Conservation (phyloP, 2,329 filamentous ascomycete genomes). For the Blumeria graminis region DNA sequence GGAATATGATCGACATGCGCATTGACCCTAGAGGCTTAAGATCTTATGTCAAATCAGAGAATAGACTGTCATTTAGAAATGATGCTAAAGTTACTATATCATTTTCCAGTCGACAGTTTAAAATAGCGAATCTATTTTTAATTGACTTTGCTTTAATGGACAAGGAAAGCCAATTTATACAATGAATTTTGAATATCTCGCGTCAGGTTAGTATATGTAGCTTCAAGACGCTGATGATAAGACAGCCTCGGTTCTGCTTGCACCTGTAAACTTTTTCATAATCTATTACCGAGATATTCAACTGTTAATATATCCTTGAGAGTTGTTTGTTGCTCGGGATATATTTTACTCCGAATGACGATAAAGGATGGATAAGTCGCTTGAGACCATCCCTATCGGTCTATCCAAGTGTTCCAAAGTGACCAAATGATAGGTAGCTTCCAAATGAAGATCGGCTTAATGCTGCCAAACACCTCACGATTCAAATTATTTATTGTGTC, state of each 20-base stretch:
- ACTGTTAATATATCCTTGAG: no score
- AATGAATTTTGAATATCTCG: background rate
- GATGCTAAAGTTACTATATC: background rate
- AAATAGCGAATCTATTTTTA: background rate
- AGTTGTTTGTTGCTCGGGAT: no score
- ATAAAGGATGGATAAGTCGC: no score
- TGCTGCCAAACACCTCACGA: no score
- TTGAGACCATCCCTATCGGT: no score
- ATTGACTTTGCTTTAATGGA: background rate
- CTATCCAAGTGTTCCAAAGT: no score
- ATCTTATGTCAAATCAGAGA: background rate
- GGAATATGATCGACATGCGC: background rate
- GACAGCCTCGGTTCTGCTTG: background rate
- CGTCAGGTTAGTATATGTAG: background rate
- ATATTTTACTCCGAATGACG: no score
- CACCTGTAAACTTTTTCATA: no score
- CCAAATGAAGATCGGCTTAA: no score
- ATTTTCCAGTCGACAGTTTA: background rate
- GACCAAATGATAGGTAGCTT: no score
- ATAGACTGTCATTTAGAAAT: background rate
- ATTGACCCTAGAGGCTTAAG: background rate
- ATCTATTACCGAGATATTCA: no score
- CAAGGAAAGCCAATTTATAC: background rate
- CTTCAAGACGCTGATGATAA: background rate
- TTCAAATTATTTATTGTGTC: no score